Evolutionary conservation across 1,284 basidiomycete genomes (phyloP), one percentile per base, ranked within the genome.

Genomic region (Ceraceosorus bombacis): DNA sequence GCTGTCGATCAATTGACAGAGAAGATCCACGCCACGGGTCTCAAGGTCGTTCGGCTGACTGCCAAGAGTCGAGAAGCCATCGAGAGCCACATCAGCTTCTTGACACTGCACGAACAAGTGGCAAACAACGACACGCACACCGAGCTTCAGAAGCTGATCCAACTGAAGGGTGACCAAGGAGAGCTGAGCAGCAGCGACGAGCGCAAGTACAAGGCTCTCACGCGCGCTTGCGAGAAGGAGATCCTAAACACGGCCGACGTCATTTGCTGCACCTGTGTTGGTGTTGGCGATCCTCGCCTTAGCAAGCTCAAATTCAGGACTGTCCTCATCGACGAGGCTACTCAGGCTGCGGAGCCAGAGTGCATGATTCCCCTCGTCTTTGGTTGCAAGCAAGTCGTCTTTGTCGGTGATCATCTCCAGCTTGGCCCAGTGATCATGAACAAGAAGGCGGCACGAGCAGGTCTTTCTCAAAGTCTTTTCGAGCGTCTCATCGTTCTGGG

Each of bases 371-470:
- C 95, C 10, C 85, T 99, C 46, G 88, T 98, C 12, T 86, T 97
- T 73, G 95, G 95, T 38, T 97, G 93, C 79, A 98, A 97, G 80
- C 95, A 99, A 77, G 91, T 93, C 57, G 71, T 99, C 38, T 85
- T 99, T 54, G 95, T 99, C 55, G 95, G 95, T 55, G 93, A 97
- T 80, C 93, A 97, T 79, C 69, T 89, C 81, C 95, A 99, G 83
- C 86, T 98, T 53, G 95, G 95, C 1, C 95, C 95, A 7, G 95
- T 97, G 70, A 97, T 99, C 78, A 98, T 98, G 95, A 98, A 97
- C 85, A 98, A 97, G 84, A 97, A 98, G 78, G 95, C 94, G 0
- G 95, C 95, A 0, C 87, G 91, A 12, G 95, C 95, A 0, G 95
- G 95, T 39, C 83, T 98, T 50, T 96, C 92, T 0, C 93, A 97